phyloP scores from a whole-genome alignment of 2,329 filamentous ascomycete species.

The Cordyceps pruinosa region DNA sequence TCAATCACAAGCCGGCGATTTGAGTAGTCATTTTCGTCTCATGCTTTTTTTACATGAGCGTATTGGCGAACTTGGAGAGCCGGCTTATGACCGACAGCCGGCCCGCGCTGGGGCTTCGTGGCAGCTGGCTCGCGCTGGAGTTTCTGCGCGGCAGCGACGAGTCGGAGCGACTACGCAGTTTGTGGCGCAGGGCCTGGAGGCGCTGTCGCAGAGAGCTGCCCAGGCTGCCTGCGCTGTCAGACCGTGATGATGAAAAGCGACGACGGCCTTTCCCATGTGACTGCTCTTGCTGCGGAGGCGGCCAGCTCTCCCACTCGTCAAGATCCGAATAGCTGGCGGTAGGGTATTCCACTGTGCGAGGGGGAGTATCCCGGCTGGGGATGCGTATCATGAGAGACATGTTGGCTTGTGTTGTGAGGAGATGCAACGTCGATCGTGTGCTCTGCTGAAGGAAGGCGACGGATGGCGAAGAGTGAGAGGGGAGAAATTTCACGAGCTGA shows the following conservation, averaged over 20 bases:
- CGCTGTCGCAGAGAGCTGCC: background rate
- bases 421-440: background rate
- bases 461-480: background rate
- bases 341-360: background rate
- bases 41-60: background rate
- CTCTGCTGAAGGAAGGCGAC: background rate
- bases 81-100: background rate
- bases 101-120: background rate
- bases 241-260: background rate
- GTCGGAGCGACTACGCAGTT: background rate
- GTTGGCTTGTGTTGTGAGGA: background rate
- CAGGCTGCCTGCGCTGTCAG: background rate
- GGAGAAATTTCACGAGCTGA: too few species aligned
- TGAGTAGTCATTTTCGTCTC: background rate
- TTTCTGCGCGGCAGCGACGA: background rate
- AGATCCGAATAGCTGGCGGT: background rate
- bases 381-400: conserved; percentile 10
- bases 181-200: background rate
- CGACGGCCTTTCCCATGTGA: background rate
- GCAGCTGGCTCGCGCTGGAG: background rate
- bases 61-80: background rate
- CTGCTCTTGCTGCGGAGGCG: background rate
- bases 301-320: background rate
- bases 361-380: background rate
- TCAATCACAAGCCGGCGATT: background rate